phyloP scores from a whole-genome alignment of 768 basidiomycete species.

The Mycena galericulata region DNA sequence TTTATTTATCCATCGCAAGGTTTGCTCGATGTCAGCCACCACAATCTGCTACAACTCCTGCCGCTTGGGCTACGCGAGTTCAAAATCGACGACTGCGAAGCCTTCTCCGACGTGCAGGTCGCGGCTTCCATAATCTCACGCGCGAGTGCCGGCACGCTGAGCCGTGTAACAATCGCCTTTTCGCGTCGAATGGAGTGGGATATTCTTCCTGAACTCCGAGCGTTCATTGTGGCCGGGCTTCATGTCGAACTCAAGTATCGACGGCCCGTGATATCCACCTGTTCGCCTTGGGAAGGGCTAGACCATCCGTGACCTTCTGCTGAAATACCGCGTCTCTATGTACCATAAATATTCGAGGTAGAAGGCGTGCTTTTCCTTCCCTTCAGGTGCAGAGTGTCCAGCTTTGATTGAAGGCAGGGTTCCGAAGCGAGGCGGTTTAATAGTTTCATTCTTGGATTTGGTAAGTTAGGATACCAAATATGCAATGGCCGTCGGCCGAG shows the following conservation, averaged over 20 bases:
- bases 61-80: conserved; percentile 8
- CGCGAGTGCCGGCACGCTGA: background rate
- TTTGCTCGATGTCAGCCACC: background rate
- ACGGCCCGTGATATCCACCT: background rate
- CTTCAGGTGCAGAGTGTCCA: no score
- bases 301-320: no score
- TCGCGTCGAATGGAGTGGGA: background rate
- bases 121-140: background rate
- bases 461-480: no score
- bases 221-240: background rate
- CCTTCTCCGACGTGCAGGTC: conserved; percentile 6
- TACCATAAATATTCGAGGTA: no score
- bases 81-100: background rate
- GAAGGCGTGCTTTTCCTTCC: no score
- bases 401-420: no score
- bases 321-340: no score
- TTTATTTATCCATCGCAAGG: background rate
- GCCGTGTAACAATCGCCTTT: background rate
- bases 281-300: conserved; percentile 17
- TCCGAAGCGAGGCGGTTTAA: no score
- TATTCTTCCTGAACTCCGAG: background rate
- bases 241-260: background rate
- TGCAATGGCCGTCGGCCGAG: no score
- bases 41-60: no score
- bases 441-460: no score